phyloP scores from a whole-genome alignment of 768 basidiomycete genomes.

The Boletellus emodensis region DNA sequence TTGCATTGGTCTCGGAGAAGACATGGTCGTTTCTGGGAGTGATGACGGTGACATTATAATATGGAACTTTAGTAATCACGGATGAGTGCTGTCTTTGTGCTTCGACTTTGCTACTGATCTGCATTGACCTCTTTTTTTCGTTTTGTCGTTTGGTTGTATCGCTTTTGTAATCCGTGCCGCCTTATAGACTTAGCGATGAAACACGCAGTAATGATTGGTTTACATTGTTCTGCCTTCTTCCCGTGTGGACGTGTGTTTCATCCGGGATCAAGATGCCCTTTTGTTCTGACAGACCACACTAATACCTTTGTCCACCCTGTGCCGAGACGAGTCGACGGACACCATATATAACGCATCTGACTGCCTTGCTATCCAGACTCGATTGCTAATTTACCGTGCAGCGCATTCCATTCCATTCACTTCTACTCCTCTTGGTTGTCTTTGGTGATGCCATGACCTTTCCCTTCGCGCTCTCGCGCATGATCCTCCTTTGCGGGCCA shows the following conservation, averaged over 20 bases:
- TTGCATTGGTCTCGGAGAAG: constrained; percentile 84
- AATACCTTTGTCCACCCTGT: constrained; percentile 7
- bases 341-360: constrained; percentile 14
- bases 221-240: background rate
- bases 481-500: constrained; percentile 18
- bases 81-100: constrained; percentile 1
- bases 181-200: too few species aligned
- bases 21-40: constrained; percentile 95
- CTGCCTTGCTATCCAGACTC: background rate
- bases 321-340: background rate
- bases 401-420: constrained; percentile 6
- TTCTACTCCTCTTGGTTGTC: constrained; percentile 12
- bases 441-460: constrained; percentile 26
- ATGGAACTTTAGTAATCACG: constrained; percentile 62
- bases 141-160: constrained; percentile 5
- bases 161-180: background rate
- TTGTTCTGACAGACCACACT: constrained; percentile 12
- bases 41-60: constrained; percentile 87
- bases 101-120: background rate
- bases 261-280: background rate
- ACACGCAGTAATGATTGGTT: background rate
- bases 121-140: too few species aligned
- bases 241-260: background rate
- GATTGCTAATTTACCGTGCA: background rate
- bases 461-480: constrained; percentile 18